Percentiles rank a stretch among this genome's conserved stretches.
Evolutionary conservation across 2,329 filamentous ascomycete species (phyloP).

Genomic region (Colletotrichum nymphaeae): DNA sequence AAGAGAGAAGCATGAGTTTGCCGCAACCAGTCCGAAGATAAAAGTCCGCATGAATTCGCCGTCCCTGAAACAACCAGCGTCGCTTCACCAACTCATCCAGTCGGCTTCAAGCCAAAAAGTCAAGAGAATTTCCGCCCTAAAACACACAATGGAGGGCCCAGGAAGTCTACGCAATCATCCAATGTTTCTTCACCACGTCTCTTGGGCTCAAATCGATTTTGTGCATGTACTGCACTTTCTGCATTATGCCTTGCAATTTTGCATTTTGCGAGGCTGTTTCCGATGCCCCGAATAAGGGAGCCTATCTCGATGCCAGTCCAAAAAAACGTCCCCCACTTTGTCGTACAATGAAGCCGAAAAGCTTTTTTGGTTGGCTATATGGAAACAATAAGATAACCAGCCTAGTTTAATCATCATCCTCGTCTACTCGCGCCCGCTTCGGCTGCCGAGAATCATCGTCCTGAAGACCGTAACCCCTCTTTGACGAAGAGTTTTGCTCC

Average conservation of each 20-base stretch:
- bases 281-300: neutral
- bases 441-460: slow-evolving; percentile 68
- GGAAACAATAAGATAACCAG: neutral
- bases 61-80: slow-evolving; percentile 26
- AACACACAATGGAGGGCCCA: neutral
- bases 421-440: slow-evolving; percentile 84
- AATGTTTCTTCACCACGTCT: slow-evolving; percentile 9
- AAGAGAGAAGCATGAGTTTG: neutral
- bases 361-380: neutral
- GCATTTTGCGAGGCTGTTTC: neutral
- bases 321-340: neutral
- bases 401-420: slow-evolving; percentile 65
- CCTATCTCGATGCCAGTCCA: slow-evolving; percentile 15
- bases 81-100: slow-evolving; percentile 15
- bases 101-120: slow-evolving; percentile 10
- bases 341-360: neutral
- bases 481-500: slow-evolving; percentile 69
- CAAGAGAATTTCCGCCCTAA: slow-evolving; percentile 10
- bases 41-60: slow-evolving; percentile 23
- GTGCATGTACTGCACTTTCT: slow-evolving; percentile 2
- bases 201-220: neutral
- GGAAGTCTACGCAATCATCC: slow-evolving; percentile 20
- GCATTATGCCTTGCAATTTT: slow-evolving; percentile 11
- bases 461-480: slow-evolving; percentile 82
- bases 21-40: neutral